Evolutionary conservation across 805 yeast species (phyloP).

Genomic region (Lachancea waltii): DNA sequence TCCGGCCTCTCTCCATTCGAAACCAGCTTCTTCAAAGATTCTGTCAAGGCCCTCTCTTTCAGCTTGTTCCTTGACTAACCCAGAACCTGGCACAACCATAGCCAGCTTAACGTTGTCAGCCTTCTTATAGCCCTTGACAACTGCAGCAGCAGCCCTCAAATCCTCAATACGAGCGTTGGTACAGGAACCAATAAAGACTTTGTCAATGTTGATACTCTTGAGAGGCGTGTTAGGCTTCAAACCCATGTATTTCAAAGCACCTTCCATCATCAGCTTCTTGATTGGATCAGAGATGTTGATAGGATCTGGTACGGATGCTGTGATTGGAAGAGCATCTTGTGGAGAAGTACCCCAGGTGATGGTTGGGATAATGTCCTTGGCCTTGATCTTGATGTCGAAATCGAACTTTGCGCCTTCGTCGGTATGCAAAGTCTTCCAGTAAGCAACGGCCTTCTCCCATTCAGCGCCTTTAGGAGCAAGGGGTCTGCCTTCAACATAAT

Average conservation of each 20-base stretch:
- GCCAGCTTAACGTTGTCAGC: conserved; percentile 78
- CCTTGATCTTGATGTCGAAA: conserved; percentile 70
- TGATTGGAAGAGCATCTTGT: conserved; percentile 94
- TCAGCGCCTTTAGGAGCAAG: conserved; percentile 89
- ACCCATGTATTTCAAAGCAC: conserved; percentile 92
- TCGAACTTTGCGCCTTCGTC: conserved; percentile 92
- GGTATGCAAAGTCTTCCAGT: conserved; percentile 84
- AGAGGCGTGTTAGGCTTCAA: conserved; percentile 76
- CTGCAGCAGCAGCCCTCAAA: conserved; percentile 89
- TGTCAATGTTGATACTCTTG: conserved; percentile 70
- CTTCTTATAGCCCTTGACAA: conserved; percentile 82
- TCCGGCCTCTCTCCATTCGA: conserved; percentile 99
- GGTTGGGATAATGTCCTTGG: conserved; percentile 85
- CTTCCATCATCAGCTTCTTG: conserved; percentile 75
- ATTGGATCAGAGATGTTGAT: conserved; percentile 62
- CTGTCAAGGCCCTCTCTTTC: conserved; percentile 92
- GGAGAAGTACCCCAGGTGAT: conserved; percentile 99
- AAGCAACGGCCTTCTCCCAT: conserved; percentile 89
- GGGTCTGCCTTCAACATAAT: conserved; percentile 88
- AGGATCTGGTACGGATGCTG: conserved; percentile 89
- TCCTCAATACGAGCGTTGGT: conserved; percentile 97
- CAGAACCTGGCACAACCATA: conserved; percentile 96
- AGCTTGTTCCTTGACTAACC: conserved; percentile 87
- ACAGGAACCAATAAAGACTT: conserved; percentile 96
- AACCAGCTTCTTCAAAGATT: conserved; percentile 86